A percentile compares a stretch with the other conserved stretches of the same genome.
phyloP scores from a whole-genome alignment of 306 rosid species.

The Vicia villosa region DNA sequence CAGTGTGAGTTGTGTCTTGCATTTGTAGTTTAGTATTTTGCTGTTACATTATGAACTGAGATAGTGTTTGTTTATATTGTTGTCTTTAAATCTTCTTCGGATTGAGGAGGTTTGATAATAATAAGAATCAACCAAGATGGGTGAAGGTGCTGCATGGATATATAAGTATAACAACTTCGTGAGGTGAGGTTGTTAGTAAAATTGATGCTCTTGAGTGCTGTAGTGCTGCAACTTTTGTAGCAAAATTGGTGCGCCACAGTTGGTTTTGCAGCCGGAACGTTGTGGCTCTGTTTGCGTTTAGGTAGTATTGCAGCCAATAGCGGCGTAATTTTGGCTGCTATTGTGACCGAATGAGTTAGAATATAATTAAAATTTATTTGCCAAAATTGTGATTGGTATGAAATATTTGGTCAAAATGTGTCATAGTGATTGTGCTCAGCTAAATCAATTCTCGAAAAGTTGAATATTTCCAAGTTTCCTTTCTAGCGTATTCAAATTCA shows the following conservation, averaged over 20 bases:
- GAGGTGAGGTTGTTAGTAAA: neutral
- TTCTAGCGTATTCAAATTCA: conserved; percentile 19
- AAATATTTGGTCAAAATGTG: neutral
- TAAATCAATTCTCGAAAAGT: conserved; percentile 19
- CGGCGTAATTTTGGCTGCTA: too few species aligned
- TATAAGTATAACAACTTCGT: neutral
- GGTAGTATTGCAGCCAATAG: too few species aligned
- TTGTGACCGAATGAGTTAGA: too few species aligned
- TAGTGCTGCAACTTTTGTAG: neutral
- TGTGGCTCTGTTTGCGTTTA: neutral
- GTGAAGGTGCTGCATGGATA: neutral
- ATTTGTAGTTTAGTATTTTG: neutral
- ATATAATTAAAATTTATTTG: too few species aligned
- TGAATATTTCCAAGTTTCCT: conserved; percentile 4
- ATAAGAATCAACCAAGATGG: neutral
- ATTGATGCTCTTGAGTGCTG: neutral
- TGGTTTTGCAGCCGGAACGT: neutral
- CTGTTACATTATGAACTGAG: neutral
- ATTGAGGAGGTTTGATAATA: neutral
- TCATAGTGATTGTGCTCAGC: conserved; percentile 7
- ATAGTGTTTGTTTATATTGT: neutral
- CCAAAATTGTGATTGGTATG: too few species aligned
- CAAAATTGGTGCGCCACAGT: neutral
- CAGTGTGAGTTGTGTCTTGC: conserved; percentile 62
- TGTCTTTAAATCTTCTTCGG: neutral